A percentile compares a stretch with the other conserved stretches of the same genome.
phyloP scores from a whole-genome alignment of 2,329 filamentous ascomycete species.

The Sphaerulina populicola region DNA sequence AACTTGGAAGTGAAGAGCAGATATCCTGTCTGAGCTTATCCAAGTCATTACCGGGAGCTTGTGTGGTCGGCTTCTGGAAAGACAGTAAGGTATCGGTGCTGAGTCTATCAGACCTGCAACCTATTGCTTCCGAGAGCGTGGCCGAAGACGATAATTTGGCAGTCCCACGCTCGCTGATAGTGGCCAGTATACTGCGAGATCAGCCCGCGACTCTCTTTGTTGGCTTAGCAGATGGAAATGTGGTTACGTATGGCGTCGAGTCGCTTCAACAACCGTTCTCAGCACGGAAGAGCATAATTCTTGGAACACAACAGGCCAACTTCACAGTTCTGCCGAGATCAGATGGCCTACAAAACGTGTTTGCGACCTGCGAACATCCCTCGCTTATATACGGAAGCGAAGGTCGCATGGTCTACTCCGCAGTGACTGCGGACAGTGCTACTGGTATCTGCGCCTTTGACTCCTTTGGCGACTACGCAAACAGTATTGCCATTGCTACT shows the following conservation, averaged over 20 bases:
- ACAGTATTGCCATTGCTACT: conserved; percentile 73
- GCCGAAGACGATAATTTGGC: conserved; percentile 57
- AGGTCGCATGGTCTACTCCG: conserved; percentile 81
- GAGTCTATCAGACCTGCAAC: conserved; percentile 56
- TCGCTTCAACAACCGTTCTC: conserved; percentile 54
- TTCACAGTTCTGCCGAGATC: conserved; percentile 68
- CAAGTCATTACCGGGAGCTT: conserved; percentile 53
- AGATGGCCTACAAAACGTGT: conserved; percentile 65
- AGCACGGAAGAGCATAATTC: conserved; percentile 67
- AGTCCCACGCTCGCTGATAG: conserved; percentile 70
- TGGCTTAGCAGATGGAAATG: conserved; percentile 84
- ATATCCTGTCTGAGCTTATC: conserved; percentile 78
- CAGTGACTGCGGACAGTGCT: conserved; percentile 81
- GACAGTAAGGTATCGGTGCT: conserved; percentile 71
- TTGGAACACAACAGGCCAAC: conserved; percentile 76
- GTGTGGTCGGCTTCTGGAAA: conserved; percentile 80
- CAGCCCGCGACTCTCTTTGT: conserved; percentile 72
- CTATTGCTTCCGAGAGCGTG: conserved; percentile 54
- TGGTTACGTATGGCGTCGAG: conserved; percentile 73
- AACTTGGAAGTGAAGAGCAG: conserved; percentile 60
- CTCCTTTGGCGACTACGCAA: conserved; percentile 63
- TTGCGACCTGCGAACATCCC: conserved; percentile 88
- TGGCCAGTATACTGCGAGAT: conserved; percentile 63
- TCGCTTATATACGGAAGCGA: conserved; percentile 88
- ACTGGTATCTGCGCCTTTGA: conserved; percentile 76